Conservation (phyloP, 495 filamentous ascomycete species). For the Aspergillus cristatus region DNA sequence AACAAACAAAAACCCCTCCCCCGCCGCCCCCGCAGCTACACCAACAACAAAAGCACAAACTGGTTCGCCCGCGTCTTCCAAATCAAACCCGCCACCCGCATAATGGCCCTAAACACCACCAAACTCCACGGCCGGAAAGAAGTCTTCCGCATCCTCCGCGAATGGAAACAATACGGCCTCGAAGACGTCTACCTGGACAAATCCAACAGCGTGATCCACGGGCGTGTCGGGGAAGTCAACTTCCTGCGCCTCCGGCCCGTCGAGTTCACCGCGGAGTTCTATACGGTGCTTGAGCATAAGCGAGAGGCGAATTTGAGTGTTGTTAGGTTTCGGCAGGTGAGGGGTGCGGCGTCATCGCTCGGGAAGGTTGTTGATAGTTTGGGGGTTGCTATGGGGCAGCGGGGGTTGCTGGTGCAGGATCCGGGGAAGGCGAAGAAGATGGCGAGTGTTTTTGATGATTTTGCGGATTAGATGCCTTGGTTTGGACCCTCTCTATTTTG, state of each 20-base stretch:
- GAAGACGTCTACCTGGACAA: constrained; percentile 66
- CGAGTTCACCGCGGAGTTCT: constrained; percentile 72
- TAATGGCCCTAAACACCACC: constrained; percentile 63
- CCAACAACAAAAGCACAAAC: constrained; percentile 45
- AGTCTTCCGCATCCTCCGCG: constrained; percentile 57
- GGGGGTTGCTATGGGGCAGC: constrained; percentile 45
- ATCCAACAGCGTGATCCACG: constrained; percentile 61
- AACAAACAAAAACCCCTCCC: constrained; percentile 9
- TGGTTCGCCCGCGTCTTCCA: constrained; percentile 85
- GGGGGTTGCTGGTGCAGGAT: constrained; percentile 60
- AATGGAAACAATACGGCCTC: constrained; percentile 76
- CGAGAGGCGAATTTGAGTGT: constrained; percentile 59
- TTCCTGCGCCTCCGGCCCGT: constrained; percentile 67
- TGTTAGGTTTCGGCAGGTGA: constrained; percentile 77
- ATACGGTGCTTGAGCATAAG: constrained; percentile 74
- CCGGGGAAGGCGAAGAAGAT: constrained; percentile 53
- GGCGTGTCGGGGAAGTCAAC: constrained; percentile 63
- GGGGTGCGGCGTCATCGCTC: constrained; percentile 79
- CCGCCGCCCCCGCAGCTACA: constrained; percentile 1
- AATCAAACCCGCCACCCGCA: constrained; percentile 69
- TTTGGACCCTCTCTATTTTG: not conserved
- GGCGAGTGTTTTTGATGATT: constrained; percentile 28
- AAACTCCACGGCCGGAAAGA: constrained; percentile 65
- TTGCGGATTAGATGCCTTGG: constrained; percentile 14
- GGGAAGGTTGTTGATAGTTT: constrained; percentile 71